phyloP scores from a whole-genome alignment of 441 rosid species.

The Adansonia madagascariensis region DNA sequence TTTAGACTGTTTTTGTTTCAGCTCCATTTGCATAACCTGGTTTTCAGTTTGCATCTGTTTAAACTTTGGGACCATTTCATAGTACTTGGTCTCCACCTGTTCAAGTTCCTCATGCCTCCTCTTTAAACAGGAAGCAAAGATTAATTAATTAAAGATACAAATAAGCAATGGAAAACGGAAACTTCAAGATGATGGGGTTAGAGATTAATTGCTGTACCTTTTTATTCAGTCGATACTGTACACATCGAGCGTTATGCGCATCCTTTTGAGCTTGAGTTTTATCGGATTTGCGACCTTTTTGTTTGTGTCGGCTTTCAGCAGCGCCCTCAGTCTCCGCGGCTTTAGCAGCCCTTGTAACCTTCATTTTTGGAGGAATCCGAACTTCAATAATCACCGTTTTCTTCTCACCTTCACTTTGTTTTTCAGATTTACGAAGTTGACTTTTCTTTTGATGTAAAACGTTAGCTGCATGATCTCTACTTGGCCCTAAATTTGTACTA shows the following conservation, averaged over 20 bases:
- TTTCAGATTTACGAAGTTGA: neutral
- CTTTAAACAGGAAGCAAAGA: neutral
- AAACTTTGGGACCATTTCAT: neutral
- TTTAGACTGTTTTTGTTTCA: neutral
- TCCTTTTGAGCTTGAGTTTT: neutral
- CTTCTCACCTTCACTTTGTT: neutral
- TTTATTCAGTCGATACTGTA: neutral
- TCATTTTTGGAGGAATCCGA: neutral
- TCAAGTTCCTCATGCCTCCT: neutral
- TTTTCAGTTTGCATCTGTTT: neutral
- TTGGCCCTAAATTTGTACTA: neutral
- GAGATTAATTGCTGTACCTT: neutral
- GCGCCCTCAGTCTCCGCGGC: neutral
- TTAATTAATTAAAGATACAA: neutral
- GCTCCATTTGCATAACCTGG: neutral
- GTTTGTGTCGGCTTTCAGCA: neutral
- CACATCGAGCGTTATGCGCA: neutral
- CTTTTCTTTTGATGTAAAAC: neutral
- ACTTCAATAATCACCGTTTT: neutral
- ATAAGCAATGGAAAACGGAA: neutral
- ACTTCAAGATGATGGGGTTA: neutral
- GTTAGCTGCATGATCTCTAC: neutral
- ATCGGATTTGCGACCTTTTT: neutral
- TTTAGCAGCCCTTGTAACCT: neutral
- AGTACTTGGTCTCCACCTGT: neutral